These are phyloP conservation scores for Graphiopsis chlorocephala DNA, from an alignment of 2,329 filamentous ascomycete species.

Conservation along the genomic window DNA sequence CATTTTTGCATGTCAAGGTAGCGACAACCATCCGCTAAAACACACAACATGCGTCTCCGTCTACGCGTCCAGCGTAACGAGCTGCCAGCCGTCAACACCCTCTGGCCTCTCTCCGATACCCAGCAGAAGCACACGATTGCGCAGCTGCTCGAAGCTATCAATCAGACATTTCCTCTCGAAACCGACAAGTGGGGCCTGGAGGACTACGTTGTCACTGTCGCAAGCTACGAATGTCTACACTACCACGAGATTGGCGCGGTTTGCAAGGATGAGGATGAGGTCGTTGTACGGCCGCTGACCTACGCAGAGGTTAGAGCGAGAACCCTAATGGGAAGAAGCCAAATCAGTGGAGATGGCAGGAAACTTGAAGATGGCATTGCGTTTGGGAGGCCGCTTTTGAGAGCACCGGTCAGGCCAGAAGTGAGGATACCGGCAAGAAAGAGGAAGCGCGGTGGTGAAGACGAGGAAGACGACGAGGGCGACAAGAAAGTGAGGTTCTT, in stretches of 20 bases:
- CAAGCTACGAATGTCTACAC: constrained; percentile 80
- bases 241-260: constrained; percentile 70
- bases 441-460: constrained; percentile 32
- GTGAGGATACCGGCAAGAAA: constrained; percentile 33
- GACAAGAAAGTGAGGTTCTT: constrained; percentile 13
- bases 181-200: constrained; percentile 80
- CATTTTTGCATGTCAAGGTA: neutral
- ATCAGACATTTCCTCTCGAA: constrained; percentile 78
- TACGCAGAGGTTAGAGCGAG: constrained; percentile 71
- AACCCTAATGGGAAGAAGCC: constrained; percentile 71
- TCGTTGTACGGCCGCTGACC: constrained; percentile 75
- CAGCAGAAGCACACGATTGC: constrained; percentile 58
- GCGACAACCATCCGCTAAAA: neutral
- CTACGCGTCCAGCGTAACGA: constrained; percentile 70
- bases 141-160: constrained; percentile 73
- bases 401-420: constrained; percentile 42
- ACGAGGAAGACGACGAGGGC: constrained; percentile 31
- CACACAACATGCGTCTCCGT: constrained; percentile 64
- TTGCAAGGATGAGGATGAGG: constrained; percentile 78
- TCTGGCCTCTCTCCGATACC: constrained; percentile 62
- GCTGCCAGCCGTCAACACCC: constrained; percentile 67
- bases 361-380: constrained; percentile 83
- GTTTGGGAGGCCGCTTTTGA: constrained; percentile 63
- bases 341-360: constrained; percentile 74
- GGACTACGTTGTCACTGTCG: constrained; percentile 81